Base-by-base conservation (phyloP, 1,139 yeast genomes). In the Candida frijolesensis region DNA sequence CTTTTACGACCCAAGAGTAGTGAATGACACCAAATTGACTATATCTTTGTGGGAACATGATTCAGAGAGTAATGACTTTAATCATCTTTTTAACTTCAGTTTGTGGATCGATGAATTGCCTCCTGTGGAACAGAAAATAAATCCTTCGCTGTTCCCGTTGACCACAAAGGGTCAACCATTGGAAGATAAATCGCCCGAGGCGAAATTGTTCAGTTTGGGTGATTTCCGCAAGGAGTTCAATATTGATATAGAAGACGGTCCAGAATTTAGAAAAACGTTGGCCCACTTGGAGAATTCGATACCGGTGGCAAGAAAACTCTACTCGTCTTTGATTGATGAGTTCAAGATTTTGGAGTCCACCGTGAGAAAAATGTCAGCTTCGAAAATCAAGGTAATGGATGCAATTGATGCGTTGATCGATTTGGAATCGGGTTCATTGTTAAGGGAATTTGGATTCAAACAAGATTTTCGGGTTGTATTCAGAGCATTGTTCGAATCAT, bases 171-270 rank as follows among this genome's bases (percentile, higher is more conserved):
- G 50, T 16, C 51, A 46, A 11, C 49, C 51, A 8, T 41, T 46
- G 35, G 49, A 51, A 41, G 43, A 46, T 12, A 46, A 39, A 29
- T 29, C 45, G 4, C 48, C 47, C 22, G 53, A 53, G 38, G 19
- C 47, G n/a, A 45, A 44, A 35, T 45, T 51, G 2, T 52, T 52
- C 16, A 55, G 45, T 42, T 44, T 58, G 37, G 59, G 60, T 1
- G 70, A 68, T 38, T 65, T 64, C 48, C 58, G 64, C 44, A 62
- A 57, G 42, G 71, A 71, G 5, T 75, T 74, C 54, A 64, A 59
- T 46, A 72, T 74, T 47, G 64, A 63, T 42, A 70, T 72, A 60
- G 87, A 84, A 51, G 96, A 88, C 61, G 95, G 95, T 0, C 96
- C 96, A 0, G 78, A 83, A 43, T 87, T 88, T 61, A 71, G 95